Base-by-base conservation (phyloP, 164 flowering plant species). In the Paratinospora sagittata region DNA sequence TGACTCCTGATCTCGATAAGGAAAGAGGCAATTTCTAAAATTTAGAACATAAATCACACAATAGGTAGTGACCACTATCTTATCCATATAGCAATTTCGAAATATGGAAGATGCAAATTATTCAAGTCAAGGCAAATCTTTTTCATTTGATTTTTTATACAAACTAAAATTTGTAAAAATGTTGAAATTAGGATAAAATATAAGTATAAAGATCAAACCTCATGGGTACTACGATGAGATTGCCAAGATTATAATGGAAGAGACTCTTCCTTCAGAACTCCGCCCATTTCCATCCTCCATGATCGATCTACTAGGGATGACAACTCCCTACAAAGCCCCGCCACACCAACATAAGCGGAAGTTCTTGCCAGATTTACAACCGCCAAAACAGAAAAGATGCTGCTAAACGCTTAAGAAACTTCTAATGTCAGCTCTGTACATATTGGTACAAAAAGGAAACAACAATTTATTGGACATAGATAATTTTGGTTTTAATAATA, bases 281-380 rank as follows among this genome's bases (percentile, higher is more conserved):
- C 99, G 66, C 96, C 97, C 89, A 90, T 87, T 78, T 92, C 90
- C 98, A 95, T 95, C 76, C 87, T 84, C 99, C 99, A 92, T 10
- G 98, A 95, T 34, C 67, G 85, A 80, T 95, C 98, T 43, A 92
- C 99, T 34, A 91, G 72, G 70, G 83, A 64, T 68, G 90, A 84
- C 60, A 95, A 75, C 83, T 92, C 99, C 78, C 99, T 92, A 88
- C 61, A 73, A 76, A 21, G 58, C 34, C 67, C 34, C 68, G 27
- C 60, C 72, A 74, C 30, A 75, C 27, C 60, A 64, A 3, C 47
- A 72, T 34, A 27, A 79, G 72, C 14, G 16, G 52, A 12, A 63
- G 33, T 11, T 19, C 49, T 2, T 1, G 57, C 26, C 52, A 69
- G 27, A 63, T 63, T 6, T 63, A 63, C 23, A 26, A 30, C 21